Percentiles rank a stretch among this genome's conserved stretches.
Conservation (phyloP, 2,329 filamentous ascomycete genomes). For the Didymella glomerata region DNA sequence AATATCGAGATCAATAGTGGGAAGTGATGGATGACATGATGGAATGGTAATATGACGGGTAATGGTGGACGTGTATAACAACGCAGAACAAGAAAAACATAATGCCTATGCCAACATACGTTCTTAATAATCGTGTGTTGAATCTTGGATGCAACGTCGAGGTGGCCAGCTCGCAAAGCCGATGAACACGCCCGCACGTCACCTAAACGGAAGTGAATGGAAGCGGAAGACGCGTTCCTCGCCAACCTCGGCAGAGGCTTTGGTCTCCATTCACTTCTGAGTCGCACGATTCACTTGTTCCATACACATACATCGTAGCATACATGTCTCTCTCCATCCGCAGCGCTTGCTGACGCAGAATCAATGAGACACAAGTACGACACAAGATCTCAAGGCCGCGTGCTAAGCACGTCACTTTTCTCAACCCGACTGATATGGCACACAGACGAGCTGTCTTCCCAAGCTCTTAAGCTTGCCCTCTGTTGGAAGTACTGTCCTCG, state of each 20-base stretch:
- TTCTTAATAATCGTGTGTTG: background rate
- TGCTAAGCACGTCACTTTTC: background rate
- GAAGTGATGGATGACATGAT: background rate
- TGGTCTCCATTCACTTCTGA: background rate
- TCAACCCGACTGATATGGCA: background rate
- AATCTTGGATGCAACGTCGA: too few relatives aligned
- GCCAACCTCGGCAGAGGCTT: background rate
- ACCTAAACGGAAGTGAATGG: background rate
- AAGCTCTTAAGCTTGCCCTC: background rate
- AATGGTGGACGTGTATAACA: background rate
- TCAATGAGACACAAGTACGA: background rate
- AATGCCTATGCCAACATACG: background rate
- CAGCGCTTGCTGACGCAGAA: background rate
- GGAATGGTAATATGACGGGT: background rate
- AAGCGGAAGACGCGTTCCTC: background rate
- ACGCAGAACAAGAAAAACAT: background rate
- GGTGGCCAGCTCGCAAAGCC: too few relatives aligned
- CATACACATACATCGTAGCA: background rate
- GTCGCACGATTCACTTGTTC: background rate
- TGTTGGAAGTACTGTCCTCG: too few relatives aligned
- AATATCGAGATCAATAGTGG: background rate
- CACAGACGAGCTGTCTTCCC: too few relatives aligned
- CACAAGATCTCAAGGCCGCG: background rate
- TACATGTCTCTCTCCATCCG: background rate
- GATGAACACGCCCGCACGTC: background rate